Evolutionary conservation across 2,329 filamentous ascomycete genomes (phyloP).

Genomic region (Aspergillus latus): DNA sequence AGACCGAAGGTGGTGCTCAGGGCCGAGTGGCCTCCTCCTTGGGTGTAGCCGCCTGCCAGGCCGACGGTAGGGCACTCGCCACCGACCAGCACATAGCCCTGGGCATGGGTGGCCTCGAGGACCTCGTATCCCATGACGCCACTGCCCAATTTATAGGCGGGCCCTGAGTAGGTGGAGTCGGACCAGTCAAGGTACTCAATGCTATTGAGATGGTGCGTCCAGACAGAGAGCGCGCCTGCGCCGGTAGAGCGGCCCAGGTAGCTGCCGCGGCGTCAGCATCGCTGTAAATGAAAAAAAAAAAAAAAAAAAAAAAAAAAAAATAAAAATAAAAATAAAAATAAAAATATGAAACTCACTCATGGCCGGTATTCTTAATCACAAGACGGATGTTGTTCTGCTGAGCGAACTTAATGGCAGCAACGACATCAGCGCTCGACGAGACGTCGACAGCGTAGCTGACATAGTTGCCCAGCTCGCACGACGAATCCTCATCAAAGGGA

Average conservation of each 20-base stretch:
- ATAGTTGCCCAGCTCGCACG: constrained; percentile 32
- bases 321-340: background rate
- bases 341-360: constrained; percentile 32
- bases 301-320: too few relatives aligned
- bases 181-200: constrained; percentile 38
- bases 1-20: constrained; percentile 58
- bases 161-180: constrained; percentile 48
- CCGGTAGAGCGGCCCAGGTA: constrained; percentile 60
- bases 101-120: constrained; percentile 47
- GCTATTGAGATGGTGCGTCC: constrained; percentile 35
- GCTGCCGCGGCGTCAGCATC: constrained; percentile 14
- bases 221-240: constrained; percentile 47
- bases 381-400: constrained; percentile 52
- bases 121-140: constrained; percentile 55
- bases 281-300: too few relatives aligned
- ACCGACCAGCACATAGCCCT: constrained; percentile 54
- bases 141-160: constrained; percentile 54
- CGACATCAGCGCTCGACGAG: constrained; percentile 29
- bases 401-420: constrained; percentile 44
- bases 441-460: constrained; percentile 39
- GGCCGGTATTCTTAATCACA: constrained; percentile 46
- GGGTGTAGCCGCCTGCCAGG: constrained; percentile 59
- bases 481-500: constrained; percentile 27
- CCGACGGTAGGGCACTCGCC: constrained; percentile 59
- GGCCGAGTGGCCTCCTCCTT: constrained; percentile 61